Base-by-base conservation (phyloP, 2,329 filamentous ascomycete genomes). In the Epichloe hybrida region DNA sequence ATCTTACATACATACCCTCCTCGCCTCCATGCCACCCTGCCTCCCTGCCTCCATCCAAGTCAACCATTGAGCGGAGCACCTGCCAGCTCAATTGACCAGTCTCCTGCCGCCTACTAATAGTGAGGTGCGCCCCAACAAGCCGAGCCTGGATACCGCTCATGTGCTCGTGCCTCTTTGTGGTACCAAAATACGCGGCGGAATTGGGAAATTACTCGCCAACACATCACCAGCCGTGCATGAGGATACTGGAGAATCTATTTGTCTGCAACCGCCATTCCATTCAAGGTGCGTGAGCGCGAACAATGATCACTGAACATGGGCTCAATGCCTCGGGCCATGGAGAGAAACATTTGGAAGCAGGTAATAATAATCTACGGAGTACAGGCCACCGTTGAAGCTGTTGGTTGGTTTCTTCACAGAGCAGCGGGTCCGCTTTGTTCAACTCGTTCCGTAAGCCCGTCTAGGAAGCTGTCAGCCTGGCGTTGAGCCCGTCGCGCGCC, bases 391-490 rank as follows among this genome's bases (percentile, higher is more conserved):
- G 5, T 38, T 20, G 8, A 49, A 36, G 37, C 8, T 42, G 38
- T 31, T 42, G 38, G 38, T 36, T 23, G 37, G 38, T 20, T 49
- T 36, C 23, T 6, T 45, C 7, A 42, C 40, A 20, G 20, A 50
- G 27, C 36, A 36, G 17, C 20, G 20, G n/a, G n/a, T 50, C 46
- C 36, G 27, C 38, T 40, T 36, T 7, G 13, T 31, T 35, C 35
- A 17, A 15, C n/a, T 36, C 45, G 40, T 41, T 31, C 51, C 43
- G 54, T 17, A 53, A 85, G 65, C 17, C 76, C 76, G 50, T 83
- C 78, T 58, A 94, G 64, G 64, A 93, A 93, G 55, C 70, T 77
- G 58, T 87, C 84, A 36, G 86, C 86, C 65, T 84, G 75, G 59
- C 79, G 82, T 66, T 80, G 83, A 34, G 77, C 78, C 62, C 78